Evolutionary conservation across 2,329 filamentous ascomycete species (phyloP), one percentile per base, ranked within the genome.

Genomic region (Paracoccidioides brasiliensis): DNA sequence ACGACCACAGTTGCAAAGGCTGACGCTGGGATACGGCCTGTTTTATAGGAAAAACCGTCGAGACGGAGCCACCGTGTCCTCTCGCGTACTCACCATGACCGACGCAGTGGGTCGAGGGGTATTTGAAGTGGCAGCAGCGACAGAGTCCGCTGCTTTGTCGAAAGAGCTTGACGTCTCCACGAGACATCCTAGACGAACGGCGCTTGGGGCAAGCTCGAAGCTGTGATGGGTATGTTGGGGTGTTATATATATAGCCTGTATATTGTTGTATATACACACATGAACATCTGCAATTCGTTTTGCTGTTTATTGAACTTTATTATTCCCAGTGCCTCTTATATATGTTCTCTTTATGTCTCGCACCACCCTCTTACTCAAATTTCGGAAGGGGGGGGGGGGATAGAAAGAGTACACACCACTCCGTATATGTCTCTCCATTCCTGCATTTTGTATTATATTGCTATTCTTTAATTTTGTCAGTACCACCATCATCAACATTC

Each of bases 11-110:
- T 1, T 10, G 3, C 41, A 22, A 43, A 28, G 28, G 42, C 42
- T 44, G 28, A 38, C 40, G 10, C 22, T 38, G 22, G 22, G 22
- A 22, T 22, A 22, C 22, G 1, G 22, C 22, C 22, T 22, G 1
- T 52, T 14, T 7, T 9, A 14, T 53, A 74, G 72, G 7, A 98
- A 97, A 80, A 96, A 97, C 68, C 77, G 93, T 28, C 80, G 91
- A n/a, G 93, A 98, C 68, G 90, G 90, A 10, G 87, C 85, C 1
- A 95, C 90, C 0, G 90, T 97, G 3, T 86, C 85, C 62, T 86
- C 80, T 10, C 79, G 93, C 22, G 91, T 98, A 9, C 71, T 97
- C 41, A 75, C 77, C 5, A 76, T 97, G 62, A 85, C 86, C 7
- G 90, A 95, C 65, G 70, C 78, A 49, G 77, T 95, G 8, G 90